These are phyloP conservation scores for Colletotrichum euphorbiae DNA, from an alignment of 2,329 filamentous ascomycete species.

Conservation along the genomic window DNA sequence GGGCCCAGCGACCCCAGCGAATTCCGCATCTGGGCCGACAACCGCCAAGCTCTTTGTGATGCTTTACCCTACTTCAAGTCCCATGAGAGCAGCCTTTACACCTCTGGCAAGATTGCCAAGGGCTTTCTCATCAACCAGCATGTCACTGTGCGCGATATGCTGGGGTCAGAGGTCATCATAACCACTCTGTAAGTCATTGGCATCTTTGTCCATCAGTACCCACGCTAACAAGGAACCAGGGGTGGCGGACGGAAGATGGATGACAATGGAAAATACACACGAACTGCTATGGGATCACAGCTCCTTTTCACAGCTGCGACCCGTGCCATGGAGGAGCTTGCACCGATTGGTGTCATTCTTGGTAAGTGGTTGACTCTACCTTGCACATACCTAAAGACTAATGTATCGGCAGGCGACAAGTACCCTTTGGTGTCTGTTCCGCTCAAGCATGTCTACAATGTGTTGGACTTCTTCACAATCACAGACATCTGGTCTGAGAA, in stretches of 20 bases:
- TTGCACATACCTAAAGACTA: neutral
- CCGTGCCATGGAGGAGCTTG: constrained; percentile 57
- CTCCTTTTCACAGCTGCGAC: constrained; percentile 51
- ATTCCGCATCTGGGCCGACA: constrained; percentile 62
- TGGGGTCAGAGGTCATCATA: constrained; percentile 72
- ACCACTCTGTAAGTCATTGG: constrained; percentile 64
- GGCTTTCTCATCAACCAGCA: constrained; percentile 71
- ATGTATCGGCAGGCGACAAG: constrained; percentile 58
- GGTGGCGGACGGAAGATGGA: constrained; percentile 66
- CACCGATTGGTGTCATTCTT: constrained; percentile 67
- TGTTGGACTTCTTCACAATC: constrained; percentile 76
- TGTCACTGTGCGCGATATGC: constrained; percentile 65
- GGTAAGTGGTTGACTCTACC: constrained; percentile 51
- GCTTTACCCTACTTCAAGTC: constrained; percentile 71
- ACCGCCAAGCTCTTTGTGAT: constrained; percentile 71
- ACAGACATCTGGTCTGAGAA: constrained; percentile 77
- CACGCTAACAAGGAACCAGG: constrained; percentile 48
- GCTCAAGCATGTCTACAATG: constrained; percentile 70
- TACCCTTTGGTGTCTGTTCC: constrained; percentile 60
- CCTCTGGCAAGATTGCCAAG: constrained; percentile 58
- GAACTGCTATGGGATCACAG: constrained; percentile 57
- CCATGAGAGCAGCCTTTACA: constrained; percentile 71
- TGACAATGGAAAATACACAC: constrained; percentile 56
- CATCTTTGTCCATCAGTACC: neutral
- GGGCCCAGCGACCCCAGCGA: too few species aligned